Evolutionary conservation across 345 rosid species (phyloP), one percentile per base, ranked within the genome.

Genomic region (Rhodamnia rubescens): DNA sequence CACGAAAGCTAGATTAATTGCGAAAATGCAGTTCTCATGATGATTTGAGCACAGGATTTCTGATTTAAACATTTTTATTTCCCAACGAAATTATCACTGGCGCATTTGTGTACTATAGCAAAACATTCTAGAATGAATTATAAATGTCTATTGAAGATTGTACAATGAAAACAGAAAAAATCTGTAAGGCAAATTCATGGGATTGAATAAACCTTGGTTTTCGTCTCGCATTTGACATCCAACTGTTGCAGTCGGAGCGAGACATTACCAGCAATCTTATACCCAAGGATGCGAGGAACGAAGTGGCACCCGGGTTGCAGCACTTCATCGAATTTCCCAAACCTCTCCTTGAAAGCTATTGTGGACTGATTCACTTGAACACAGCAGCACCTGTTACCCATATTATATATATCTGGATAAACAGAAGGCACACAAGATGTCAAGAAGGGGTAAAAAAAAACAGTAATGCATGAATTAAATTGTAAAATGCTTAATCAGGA

Each of bases 251-350:
- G 52, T 64, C 92, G 61, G 32, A 91, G 87, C 12, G 91, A 85
- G 57, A 91, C 88, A 55, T 87, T 83, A 11, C 89, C 89, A 0
- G 90, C 89, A 8, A 91, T 58, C 80, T 85, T 85, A 53, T 88
- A 87, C 50, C 90, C 90, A 51, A 36, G 40, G 3, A 36, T 36
- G 3, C 40, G 40, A 69, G 91, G 88, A 24, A 91, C 42, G 80
- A 82, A 89, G 55, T 91, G 91, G 81, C 91, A 88, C 53, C 92
- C 88, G 3, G 90, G 88, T 74, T 91, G 85, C 40, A 88, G 87
- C 51, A 87, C 87, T 3, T 36, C 40, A 36, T 36, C 40, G 40
- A 36, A 36, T 36, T 36, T 91, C 3, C 40, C 40, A 36, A 36
- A 36, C 3, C 40, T 36, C 40, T 36, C 40, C 40, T 36, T 36